phyloP scores from a whole-genome alignment of 495 filamentous ascomycete genomes.

The Chlorociboria aeruginascens region DNA sequence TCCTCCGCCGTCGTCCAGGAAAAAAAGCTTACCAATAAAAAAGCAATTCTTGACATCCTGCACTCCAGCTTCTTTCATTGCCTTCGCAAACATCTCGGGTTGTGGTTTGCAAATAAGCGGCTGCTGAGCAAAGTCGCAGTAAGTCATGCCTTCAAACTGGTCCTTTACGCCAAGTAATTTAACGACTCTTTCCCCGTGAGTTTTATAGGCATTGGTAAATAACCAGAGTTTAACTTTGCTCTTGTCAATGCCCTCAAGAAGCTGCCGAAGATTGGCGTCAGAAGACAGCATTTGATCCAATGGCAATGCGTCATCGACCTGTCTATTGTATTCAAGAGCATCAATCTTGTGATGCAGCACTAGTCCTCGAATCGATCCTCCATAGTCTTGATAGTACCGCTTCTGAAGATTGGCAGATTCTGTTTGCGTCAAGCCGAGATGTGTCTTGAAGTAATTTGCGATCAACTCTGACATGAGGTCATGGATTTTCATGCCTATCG shows the following conservation, averaged over 20 bases:
- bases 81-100: constrained; percentile 73
- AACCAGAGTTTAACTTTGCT: constrained; percentile 82
- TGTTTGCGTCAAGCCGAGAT: constrained; percentile 57
- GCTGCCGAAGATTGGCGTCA: constrained; percentile 55
- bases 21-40: constrained; percentile 61
- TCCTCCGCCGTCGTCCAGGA: neutral
- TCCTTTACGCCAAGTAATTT: constrained; percentile 71
- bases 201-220: constrained; percentile 92
- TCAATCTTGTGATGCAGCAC: constrained; percentile 93
- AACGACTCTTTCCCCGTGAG: constrained; percentile 72
- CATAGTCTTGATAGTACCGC: constrained; percentile 92
- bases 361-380: constrained; percentile 89
- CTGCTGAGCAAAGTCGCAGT: constrained; percentile 65
- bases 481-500: constrained; percentile 51
- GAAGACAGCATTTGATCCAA: constrained; percentile 73
- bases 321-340: constrained; percentile 82
- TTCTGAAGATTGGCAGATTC: constrained; percentile 75
- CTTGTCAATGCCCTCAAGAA: constrained; percentile 70
- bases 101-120: constrained; percentile 78
- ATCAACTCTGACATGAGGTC: constrained; percentile 65
- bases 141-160: constrained; percentile 86
- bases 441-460: constrained; percentile 69
- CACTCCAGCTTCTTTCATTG: constrained; percentile 51
- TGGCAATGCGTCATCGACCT: constrained; percentile 92
- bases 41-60: constrained; percentile 52